Conservation (phyloP, 352 stramenopile species). For the Globisporangium perplexum region DNA sequence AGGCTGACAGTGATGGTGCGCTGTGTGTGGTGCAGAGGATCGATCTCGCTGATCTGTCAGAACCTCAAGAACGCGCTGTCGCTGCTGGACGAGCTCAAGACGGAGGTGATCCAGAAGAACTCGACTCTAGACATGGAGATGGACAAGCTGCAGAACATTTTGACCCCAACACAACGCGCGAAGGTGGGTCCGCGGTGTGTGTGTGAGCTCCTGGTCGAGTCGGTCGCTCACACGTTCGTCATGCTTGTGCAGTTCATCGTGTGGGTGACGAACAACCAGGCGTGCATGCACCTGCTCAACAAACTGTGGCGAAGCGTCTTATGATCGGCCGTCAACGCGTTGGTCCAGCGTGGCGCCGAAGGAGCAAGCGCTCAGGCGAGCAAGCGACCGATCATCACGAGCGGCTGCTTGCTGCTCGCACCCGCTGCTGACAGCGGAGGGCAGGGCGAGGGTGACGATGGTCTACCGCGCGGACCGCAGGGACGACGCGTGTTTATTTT, state of each 20-base stretch:
- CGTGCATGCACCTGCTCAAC: conserved; percentile 96
- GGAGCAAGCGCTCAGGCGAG: background rate
- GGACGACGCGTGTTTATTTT: conserved; percentile 2
- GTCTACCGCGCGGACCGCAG: background rate
- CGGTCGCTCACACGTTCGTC: background rate
- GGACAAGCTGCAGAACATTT: conserved; percentile 91
- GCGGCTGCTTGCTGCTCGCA: background rate
- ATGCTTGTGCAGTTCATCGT: conserved; percentile 84
- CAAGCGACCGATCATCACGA: background rate
- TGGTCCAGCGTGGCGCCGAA: background rate
- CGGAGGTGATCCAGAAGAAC: conserved; percentile 88
- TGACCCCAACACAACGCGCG: conserved; percentile 90
- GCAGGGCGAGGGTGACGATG: background rate
- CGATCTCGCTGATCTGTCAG: conserved; percentile 80
- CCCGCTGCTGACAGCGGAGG: background rate
- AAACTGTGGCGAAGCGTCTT: conserved; percentile 92
- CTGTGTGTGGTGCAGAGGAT: conserved; percentile 19
- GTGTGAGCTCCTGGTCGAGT: background rate
- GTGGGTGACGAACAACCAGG: conserved; percentile 94
- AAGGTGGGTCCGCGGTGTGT: conserved; percentile 44
- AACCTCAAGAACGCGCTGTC: conserved; percentile 85
- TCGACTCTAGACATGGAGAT: conserved; percentile 92
- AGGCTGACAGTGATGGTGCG: background rate
- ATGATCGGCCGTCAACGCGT: no score
- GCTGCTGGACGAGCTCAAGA: conserved; percentile 87